Base-by-base conservation (phyloP, 2,329 filamentous ascomycete genomes). In the Paraphaeosphaeria minitans region DNA sequence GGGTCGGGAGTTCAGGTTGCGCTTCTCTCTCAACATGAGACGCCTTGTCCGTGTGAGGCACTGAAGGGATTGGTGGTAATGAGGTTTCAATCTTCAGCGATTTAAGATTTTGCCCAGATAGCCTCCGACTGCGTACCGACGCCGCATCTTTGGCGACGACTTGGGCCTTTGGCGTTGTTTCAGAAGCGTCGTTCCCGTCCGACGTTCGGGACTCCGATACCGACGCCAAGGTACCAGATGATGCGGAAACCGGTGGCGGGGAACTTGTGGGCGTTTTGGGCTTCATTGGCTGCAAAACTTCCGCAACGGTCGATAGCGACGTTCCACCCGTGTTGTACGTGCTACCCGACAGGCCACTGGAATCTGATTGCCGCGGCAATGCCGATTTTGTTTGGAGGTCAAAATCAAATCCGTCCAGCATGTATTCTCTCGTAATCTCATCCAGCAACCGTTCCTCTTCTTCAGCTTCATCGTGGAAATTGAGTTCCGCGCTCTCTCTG, bases 61-160 rank as follows among this genome's bases (percentile, higher is more conserved):
- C 72, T 29, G 71, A 62, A 49, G 67, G 65, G 29, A 75, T 69
- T 12, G 75, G 76, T 52, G 74, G 78, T 50, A 77, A 64, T 12
- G 76, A 79, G 12, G 93, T 97, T 75, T 97, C 92, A 56, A 98
- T 97, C 78, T 93, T 96, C 52, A 98, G 81, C 69, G 93, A 90
- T 73, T 91, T 93, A 14, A 85, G 80, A 67, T 91, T 92, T 67
- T 92, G 89, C 8, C 90, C 91, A 3, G 93, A 97, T 33, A 96
- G 79, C 61, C 93, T 86, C 60, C 93, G 85, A 66, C 85, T 91
- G 54, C 91, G 85, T 53, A 96, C 90, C 42, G 87, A 73, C 41
- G 71, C 60, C 9, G 66, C 61, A 10, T 75, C 71, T 54, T 73
- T 75, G 16, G 61, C 61, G 22, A 63, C 61, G 35, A 59, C 65